Evolutionary conservation across 441 rosid genomes (phyloP).

Genomic region (Eutrema salsugineum): DNA sequence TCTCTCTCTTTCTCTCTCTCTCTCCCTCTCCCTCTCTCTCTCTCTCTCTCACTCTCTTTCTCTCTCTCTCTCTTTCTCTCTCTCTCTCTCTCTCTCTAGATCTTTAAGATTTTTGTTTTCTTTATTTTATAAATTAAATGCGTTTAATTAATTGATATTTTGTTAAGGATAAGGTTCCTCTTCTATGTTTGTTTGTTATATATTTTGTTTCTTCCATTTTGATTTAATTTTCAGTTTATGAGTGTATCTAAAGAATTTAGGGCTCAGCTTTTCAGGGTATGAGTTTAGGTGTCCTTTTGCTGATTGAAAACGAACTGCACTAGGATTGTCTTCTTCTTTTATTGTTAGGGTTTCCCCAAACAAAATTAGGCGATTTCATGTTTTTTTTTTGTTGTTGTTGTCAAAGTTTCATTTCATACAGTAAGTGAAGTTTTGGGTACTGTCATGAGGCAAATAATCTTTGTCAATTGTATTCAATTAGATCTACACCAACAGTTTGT

Average conservation of each 20-base stretch:
- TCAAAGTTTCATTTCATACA: neutral
- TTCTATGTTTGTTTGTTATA: neutral
- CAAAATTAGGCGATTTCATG: neutral
- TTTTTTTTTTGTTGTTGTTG: neutral
- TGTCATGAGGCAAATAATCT: neutral
- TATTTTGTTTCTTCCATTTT: neutral
- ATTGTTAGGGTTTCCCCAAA: neutral
- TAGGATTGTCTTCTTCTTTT: too few relatives aligned
- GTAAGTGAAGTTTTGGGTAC: neutral
- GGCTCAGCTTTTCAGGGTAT: neutral
- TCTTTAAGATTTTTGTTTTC: neutral
- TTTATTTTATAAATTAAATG: neutral
- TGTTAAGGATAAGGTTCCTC: neutral
- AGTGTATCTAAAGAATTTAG: neutral
- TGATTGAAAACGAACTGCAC: neutral
- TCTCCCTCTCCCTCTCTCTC: too few relatives aligned
- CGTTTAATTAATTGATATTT: neutral
- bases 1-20: neutral
- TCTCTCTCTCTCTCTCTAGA: too few relatives aligned
- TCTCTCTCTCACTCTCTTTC: neutral
- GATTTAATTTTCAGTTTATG: neutral
- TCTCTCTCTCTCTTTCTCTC: neutral
- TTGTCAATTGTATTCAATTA: neutral
- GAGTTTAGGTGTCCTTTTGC: neutral
- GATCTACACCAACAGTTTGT: neutral